Base-by-base conservation (phyloP, 257 asterid species). In the Cinchona pubescens region DNA sequence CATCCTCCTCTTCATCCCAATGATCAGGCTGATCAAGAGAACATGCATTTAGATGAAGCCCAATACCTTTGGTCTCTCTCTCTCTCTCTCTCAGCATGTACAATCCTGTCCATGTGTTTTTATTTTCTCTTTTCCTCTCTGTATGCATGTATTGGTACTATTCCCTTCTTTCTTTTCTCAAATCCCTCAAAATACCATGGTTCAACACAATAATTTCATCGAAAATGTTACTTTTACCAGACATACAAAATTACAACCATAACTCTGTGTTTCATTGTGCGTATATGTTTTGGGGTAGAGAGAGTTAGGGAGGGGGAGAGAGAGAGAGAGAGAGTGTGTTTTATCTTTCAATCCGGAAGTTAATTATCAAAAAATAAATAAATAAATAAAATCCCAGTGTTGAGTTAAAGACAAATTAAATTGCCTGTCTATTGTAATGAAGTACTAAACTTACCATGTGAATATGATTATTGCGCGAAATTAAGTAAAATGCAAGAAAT, bases 1-100 rank as follows among this genome's bases (percentile, higher is more conserved):
- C 98, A 85, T 91, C 98, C 71, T 93, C 96, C 12, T 93, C 97
- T 83, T 93, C 98, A 78, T 93, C 98, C 98, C 98, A 93, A 76
- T 93, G 86, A 82, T 79, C 88, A 58, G 97, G 98, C 98, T 93
- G 87, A 82, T 75, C 70, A 75, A 76, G 67, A 53, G 46, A 79
- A n/a, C 74, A 77, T 45, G 73, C 69, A 71, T 59, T 55, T 62
- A 64, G 49, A 62, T 62, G 56, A 38, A 25, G 72, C 30, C 37
- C 23, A 53, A n/a, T n/a, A n/a, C n/a, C n/a, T n/a, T 56, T 5
- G 10, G 4, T 14, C 18, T 2, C 19, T 30, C n/a, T 30, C 38
- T 6, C 65, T 29, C n/a, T 61, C 42, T 5, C 42, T 30, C 67
- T 61, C 21, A 4, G 12, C 3, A n/a, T 21, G 63, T 25, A n/a